phyloP scores from a whole-genome alignment of 768 basidiomycete genomes.

The Cystofilobasidium macerans region DNA sequence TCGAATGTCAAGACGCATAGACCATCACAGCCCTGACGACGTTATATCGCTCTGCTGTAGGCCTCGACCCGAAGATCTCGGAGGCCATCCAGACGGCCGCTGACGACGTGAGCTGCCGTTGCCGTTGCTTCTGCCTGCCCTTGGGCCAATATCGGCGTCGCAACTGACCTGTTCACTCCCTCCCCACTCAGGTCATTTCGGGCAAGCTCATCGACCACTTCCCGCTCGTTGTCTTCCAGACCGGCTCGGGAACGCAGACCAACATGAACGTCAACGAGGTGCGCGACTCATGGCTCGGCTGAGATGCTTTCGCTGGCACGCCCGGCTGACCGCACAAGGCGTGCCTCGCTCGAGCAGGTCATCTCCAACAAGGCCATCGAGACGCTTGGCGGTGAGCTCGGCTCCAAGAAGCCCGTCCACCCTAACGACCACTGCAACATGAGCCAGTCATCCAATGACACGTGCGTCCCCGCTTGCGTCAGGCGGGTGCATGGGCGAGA shows the following conservation, averaged over 20 bases:
- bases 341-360: conserved; percentile 48
- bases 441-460: conserved; percentile 98
- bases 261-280: conserved; percentile 99
- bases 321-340: background rate
- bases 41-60: conserved; percentile 11
- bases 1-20: too few relatives aligned
- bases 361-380: conserved; percentile 98
- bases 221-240: conserved; percentile 97
- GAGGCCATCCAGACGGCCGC: conserved; percentile 84
- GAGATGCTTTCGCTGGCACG: background rate
- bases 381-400: conserved; percentile 84
- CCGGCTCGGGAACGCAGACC: conserved; percentile 94
- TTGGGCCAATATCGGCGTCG: too few relatives aligned
- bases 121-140: background rate
- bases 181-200: conserved; percentile 64
- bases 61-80: conserved; percentile 69
- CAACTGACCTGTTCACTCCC: too few relatives aligned
- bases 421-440: conserved; percentile 99
- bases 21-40: background rate
- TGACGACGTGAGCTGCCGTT: conserved; percentile 60
- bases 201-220: conserved; percentile 91
- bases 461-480: conserved; percentile 47
- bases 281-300: conserved; percentile 9
- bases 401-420: conserved; percentile 93
- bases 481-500: background rate